Base-by-base conservation (phyloP, 129 eudicot genomes). In the Saposhnikovia divaricata region DNA sequence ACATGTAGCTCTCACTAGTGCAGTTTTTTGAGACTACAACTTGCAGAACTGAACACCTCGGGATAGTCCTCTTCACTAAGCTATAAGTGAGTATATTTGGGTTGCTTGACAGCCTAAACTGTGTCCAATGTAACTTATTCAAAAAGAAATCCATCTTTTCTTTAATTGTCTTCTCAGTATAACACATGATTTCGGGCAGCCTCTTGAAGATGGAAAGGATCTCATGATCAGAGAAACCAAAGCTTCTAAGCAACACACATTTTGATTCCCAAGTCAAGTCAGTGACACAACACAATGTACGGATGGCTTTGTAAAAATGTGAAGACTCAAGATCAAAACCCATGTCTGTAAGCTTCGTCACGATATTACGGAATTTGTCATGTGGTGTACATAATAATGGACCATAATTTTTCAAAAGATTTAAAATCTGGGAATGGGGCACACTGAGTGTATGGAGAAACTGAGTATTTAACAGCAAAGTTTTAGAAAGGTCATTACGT, bases 221-320 rank as follows among this genome's bases (percentile, higher is more conserved):
- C 40, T 74, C 82, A 11, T 39, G 48, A 13, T 61, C 43, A 27
- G 80, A 83, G 48, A 70, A 79, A 74, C 80, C 85, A 28, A 77
- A 82, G 44, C 27, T 82, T 51, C 39, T 42, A 55, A 13, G 77
- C 10, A 40, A 16, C 68, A 7, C 23, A 48, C 74, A 40, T 27
- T 39, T 78, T 4, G 25, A 40, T 6, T 74, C 77, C 80, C 80
- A 79, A 23, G 34, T 44, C 2, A 47, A 47, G 8, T 31, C 34
- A 31, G 34, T 0, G 34, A 31, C 34, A 31, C 0, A 2, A 18
- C 15, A 5, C 23, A 83, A 15, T 13, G 31, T 45, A 0, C 18
- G 21, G 18, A 38, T 11, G 12, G 57, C 79, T 0, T 15, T 14
- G 4, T 12, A 0, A 48, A 83, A 74, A 3, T 43, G 14, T 15